A percentile compares a stretch with the other conserved stretches of the same genome.
These are phyloP conservation scores for Gracilariopsis chorda DNA, from an alignment of 23 red algal species.

Conservation along the genomic window DNA sequence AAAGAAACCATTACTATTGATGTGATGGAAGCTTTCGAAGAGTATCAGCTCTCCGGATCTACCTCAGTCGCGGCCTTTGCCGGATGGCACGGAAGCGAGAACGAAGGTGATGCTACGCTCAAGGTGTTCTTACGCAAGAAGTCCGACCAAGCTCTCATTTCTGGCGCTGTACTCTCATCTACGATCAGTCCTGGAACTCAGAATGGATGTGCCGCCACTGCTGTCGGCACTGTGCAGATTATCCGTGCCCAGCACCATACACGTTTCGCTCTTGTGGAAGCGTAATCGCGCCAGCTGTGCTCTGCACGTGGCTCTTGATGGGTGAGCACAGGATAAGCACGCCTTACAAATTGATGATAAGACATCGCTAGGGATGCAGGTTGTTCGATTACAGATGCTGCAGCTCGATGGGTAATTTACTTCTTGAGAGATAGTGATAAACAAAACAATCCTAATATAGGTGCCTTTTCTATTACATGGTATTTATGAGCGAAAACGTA, in stretches of 20 bases:
- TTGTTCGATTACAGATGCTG: no score
- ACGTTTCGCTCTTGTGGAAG: slow-evolving; percentile 10
- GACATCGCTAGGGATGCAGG: no score
- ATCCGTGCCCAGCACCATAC: neutral
- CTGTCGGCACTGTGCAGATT: neutral
- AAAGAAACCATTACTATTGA: neutral
- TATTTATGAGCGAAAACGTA: no score
- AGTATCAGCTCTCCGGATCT: neutral
- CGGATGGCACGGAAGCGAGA: neutral
- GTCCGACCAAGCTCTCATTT: neutral
- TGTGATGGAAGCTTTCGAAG: neutral
- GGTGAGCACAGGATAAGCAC: no score
- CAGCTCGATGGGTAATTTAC: no score
- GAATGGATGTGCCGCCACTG: neutral
- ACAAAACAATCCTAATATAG: no score
- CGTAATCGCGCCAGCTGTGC: no score
- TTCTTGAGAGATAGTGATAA: no score
- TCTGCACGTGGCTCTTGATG: no score
- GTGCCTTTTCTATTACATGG: no score
- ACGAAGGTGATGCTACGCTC: neutral
- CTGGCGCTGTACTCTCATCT: neutral
- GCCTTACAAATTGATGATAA: no score
- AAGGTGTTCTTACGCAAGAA: neutral
- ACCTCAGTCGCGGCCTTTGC: neutral
- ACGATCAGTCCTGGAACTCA: neutral